Evolutionary conservation across 1,139 yeast species (phyloP), one percentile per base, ranked within the genome.

Genomic region (Saccharomycopsis hybrid): DNA sequence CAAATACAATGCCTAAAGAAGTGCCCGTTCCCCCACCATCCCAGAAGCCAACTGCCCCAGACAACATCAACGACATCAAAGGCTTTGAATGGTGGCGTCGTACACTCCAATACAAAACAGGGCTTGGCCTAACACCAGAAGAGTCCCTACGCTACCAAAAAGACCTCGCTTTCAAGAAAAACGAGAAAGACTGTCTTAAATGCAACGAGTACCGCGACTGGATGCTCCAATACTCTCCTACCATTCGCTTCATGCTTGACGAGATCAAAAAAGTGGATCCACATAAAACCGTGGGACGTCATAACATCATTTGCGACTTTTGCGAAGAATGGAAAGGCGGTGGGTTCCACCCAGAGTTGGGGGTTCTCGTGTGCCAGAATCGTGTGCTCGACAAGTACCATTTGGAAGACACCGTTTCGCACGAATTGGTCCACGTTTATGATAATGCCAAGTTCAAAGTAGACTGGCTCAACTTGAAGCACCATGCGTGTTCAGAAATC

Each of bases 401-500:
- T 60, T 67, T 90, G 53, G 97, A 92, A 63, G 97, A 92, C 61
- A 85, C 95, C 0, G 68, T 92, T 56, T 77, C 97, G 2, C 99
- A 92, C 64, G 99, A 92, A 62, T 73, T 92, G 64, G 82, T 94
- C 27, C 99, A 92, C 66, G 94, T 90, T 49, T 92, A 88, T 66
- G 99, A 92, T 65, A 84, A 89, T 62, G 72, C 88, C 58, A 84
- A 88, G 64, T 92, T 94, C 70, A 73, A 87, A 50, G 88, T 92
- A 7, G 85, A 92, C 64, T 84, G 95, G 82, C 64, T 74, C 51
- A 79, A 92, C 65, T 71, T 94, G 62, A 79, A 80, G 60, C 98
- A 92, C 62, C 98, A 92, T 64, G 98, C 98, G 0, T 94, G 98
- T 65, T 84, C 97, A 0, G 98, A 92, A 67, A 88, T 92, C 48